Evolutionary conservation across 2,329 filamentous ascomycete genomes (phyloP).

Genomic region (Penicillium corylophilum): DNA sequence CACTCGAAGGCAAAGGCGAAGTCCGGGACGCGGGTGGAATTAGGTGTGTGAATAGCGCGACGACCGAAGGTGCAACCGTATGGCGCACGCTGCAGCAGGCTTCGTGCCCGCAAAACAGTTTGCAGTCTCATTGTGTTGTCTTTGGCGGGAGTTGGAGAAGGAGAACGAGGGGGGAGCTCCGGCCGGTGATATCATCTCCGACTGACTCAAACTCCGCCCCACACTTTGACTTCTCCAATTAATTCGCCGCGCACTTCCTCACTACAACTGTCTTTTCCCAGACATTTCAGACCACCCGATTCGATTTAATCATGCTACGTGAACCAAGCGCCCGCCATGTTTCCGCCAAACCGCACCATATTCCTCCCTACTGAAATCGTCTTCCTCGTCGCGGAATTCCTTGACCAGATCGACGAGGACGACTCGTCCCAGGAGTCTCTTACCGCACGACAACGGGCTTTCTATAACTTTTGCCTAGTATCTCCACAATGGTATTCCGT

Average conservation of each 20-base stretch:
- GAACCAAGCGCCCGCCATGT: background rate
- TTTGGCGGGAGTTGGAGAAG: background rate
- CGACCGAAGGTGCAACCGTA: slow-evolving; percentile 19
- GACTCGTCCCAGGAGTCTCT: background rate
- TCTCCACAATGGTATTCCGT: background rate
- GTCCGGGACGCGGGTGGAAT: slow-evolving; percentile 33
- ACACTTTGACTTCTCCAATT: background rate
- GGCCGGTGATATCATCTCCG: slow-evolving; percentile 10
- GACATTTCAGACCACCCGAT: background rate
- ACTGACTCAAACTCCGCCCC: background rate
- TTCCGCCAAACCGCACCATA: background rate
- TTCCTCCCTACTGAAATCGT: background rate
- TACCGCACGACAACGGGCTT: background rate
- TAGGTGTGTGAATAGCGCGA: slow-evolving; percentile 31
- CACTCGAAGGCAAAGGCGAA: slow-evolving; percentile 51
- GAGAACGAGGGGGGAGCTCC: background rate
- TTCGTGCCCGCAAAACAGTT: slow-evolving; percentile 25
- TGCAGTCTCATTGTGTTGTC: slow-evolving; percentile 27
- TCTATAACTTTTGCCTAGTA: background rate
- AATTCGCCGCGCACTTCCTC: background rate
- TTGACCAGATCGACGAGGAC: background rate
- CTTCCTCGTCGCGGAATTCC: background rate
- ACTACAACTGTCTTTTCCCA: background rate
- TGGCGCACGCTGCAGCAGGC: slow-evolving; percentile 27
- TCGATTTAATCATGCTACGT: background rate